These are phyloP conservation scores for Tuber umbilicatum DNA, from an alignment of 495 filamentous ascomycete genomes.

Conservation along the genomic window DNA sequence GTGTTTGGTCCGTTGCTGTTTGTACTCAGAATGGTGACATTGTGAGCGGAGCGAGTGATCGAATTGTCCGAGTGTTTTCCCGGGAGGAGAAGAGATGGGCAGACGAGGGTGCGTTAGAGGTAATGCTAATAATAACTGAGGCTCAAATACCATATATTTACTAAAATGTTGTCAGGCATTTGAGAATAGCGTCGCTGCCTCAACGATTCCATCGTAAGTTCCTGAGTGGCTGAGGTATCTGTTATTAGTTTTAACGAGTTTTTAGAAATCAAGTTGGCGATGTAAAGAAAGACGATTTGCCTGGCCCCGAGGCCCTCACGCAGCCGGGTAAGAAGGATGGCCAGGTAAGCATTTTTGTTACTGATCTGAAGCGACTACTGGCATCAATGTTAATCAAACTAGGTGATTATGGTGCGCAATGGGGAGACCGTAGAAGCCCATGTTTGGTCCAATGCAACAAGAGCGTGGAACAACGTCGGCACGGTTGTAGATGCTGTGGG, in stretches of 20 bases:
- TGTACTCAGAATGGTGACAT: slow-evolving; percentile 82
- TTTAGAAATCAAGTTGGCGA: slow-evolving; percentile 54
- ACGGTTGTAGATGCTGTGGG: slow-evolving; percentile 87
- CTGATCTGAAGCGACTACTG: neutral
- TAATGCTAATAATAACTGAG: slow-evolving; percentile 1
- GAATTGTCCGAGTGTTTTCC: slow-evolving; percentile 77
- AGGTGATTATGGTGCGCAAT: slow-evolving; percentile 69
- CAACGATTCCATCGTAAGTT: slow-evolving; percentile 72
- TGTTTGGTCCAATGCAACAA: slow-evolving; percentile 63
- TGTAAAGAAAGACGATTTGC: slow-evolving; percentile 83
- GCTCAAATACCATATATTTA: neutral
- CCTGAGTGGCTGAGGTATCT: neutral
- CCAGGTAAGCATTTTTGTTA: slow-evolving; percentile 53
- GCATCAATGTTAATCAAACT: neutral
- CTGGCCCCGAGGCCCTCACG: slow-evolving; percentile 75
- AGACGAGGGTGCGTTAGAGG: slow-evolving; percentile 48
- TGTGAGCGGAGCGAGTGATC: slow-evolving; percentile 84
- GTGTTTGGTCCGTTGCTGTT: slow-evolving; percentile 84
- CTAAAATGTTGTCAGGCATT: slow-evolving; percentile 50
- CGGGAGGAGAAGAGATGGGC: slow-evolving; percentile 65
- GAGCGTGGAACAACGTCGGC: slow-evolving; percentile 77
- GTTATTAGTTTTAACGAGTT: slow-evolving; percentile 8
- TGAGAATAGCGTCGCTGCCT: slow-evolving; percentile 70
- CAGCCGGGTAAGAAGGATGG: slow-evolving; percentile 86
- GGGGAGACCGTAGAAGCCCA: slow-evolving; percentile 69